These are phyloP conservation scores for Pseudopithomyces maydicus DNA, from an alignment of 2,329 filamentous ascomycete genomes.

Conservation along the genomic window DNA sequence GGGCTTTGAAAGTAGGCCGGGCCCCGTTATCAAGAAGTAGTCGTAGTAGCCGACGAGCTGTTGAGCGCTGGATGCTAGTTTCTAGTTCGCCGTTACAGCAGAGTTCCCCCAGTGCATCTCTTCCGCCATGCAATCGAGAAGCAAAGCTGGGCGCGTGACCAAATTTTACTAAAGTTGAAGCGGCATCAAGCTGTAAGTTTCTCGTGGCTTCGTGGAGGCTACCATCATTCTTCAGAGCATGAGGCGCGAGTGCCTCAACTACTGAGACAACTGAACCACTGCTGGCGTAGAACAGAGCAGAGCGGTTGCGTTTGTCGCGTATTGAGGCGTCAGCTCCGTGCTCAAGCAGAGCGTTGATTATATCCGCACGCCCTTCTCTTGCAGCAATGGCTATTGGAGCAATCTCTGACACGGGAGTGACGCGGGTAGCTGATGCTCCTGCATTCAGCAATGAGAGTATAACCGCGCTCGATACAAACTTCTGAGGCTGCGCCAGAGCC, in stretches of 20 bases:
- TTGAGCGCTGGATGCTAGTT: constrained; percentile 36
- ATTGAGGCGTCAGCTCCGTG: constrained; percentile 65
- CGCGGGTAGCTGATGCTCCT: constrained; percentile 63
- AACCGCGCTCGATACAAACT: constrained; percentile 63
- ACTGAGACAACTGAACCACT: constrained; percentile 34
- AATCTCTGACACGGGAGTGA: constrained; percentile 57
- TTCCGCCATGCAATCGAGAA: constrained; percentile 64
- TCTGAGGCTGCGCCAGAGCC: constrained; percentile 67
- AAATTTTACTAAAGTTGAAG: constrained; percentile 62
- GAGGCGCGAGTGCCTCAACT: constrained; percentile 56
- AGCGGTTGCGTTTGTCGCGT: constrained; percentile 61
- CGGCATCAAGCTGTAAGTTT: constrained; percentile 61
- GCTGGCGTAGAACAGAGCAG: constrained; percentile 65
- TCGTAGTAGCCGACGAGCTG: constrained; percentile 54
- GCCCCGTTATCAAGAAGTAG: constrained; percentile 63
- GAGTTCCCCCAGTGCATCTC: constrained; percentile 67
- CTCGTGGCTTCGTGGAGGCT: constrained; percentile 69
- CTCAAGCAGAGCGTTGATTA: constrained; percentile 62
- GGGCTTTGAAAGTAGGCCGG: constrained; percentile 59
- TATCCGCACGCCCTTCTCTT: constrained; percentile 59
- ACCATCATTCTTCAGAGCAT: constrained; percentile 66
- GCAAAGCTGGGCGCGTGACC: constrained; percentile 70
- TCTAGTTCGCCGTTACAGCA: constrained; percentile 61
- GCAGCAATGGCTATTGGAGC: constrained; percentile 67
- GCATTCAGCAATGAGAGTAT: constrained; percentile 62